Evolutionary conservation across 495 filamentous ascomycete species (phyloP).

Genomic region (Viridothelium virens): DNA sequence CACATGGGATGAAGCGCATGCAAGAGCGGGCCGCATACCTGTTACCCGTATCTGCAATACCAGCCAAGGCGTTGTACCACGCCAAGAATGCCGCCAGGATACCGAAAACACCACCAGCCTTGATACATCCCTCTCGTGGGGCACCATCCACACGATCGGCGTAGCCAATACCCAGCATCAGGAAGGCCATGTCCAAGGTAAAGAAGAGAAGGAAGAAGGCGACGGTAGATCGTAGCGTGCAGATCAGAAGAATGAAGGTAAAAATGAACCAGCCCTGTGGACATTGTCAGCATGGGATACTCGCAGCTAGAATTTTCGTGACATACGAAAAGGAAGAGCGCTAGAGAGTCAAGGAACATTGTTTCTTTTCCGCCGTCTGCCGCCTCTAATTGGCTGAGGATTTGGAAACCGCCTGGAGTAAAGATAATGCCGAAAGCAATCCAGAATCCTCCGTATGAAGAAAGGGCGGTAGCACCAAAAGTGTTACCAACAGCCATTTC

Average conservation of each 20-base stretch:
- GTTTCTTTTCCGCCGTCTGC: slow-evolving; percentile 36
- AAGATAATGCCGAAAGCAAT: slow-evolving; percentile 81
- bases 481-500: slow-evolving; percentile 97
- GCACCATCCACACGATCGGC: slow-evolving; percentile 43
- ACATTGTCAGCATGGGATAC: not conserved
- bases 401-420: slow-evolving; percentile 68
- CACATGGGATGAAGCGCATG: not conserved
- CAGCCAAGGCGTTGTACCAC: slow-evolving; percentile 95
- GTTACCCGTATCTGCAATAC: slow-evolving; percentile 78
- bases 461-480: slow-evolving; percentile 93
- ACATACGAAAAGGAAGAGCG: slow-evolving; percentile 72
- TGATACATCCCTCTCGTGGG: slow-evolving; percentile 50
- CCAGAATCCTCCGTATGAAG: slow-evolving; percentile 98
- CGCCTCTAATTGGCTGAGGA: slow-evolving; percentile 38
- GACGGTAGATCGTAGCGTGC: slow-evolving; percentile 86
- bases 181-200: slow-evolving; percentile 83
- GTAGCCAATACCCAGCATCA: slow-evolving; percentile 74
- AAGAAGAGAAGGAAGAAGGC: slow-evolving; percentile 97
- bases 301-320: not conserved
- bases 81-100: slow-evolving; percentile 82
- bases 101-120: slow-evolving; percentile 82
- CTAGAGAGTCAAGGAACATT: slow-evolving; percentile 61
- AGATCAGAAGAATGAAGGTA: slow-evolving; percentile 78
- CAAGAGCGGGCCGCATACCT: slow-evolving; percentile 43
- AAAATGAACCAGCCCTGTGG: slow-evolving; percentile 93